These are phyloP conservation scores for Chalciporus sphaerocephalus DNA, from an alignment of 768 basidiomycete genomes.

Conservation along the genomic window DNA sequence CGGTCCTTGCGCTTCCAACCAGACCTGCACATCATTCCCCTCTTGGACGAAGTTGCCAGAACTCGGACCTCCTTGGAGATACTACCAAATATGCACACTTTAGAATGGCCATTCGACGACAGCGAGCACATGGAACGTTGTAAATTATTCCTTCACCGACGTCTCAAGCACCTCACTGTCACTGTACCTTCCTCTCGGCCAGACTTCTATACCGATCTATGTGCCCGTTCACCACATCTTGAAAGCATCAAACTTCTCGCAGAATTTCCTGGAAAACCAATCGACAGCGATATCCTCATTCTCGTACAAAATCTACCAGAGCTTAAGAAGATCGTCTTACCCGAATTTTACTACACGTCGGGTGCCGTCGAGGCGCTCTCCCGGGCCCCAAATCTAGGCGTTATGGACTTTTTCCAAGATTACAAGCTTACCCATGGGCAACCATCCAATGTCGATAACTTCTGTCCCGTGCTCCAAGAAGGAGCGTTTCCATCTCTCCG, in stretches of 20 bases:
- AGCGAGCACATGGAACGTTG: constrained; percentile 31
- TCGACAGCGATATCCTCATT: constrained; percentile 39
- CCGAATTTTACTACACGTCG: constrained; percentile 49
- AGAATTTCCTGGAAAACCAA: constrained; percentile 34
- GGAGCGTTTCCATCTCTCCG: constrained; percentile 51
- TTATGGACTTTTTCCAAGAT: constrained; percentile 53
- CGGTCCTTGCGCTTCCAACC: constrained; percentile 32
- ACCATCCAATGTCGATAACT: constrained; percentile 39
- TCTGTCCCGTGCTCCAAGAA: constrained; percentile 41
- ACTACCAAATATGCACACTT: constrained; percentile 49
- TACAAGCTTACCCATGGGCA: constrained; percentile 46
- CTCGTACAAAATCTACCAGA: constrained; percentile 40
- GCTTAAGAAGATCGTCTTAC: constrained; percentile 47
- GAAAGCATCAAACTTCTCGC: constrained; percentile 45
- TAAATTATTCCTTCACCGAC: constrained; percentile 56
- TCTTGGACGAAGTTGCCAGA: constrained; percentile 51
- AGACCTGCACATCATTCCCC: constrained; percentile 8
- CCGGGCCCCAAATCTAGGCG: constrained; percentile 37
- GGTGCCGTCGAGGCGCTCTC: constrained; percentile 45
- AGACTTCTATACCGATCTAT: constrained; percentile 36
- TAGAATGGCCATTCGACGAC: constrained; percentile 43
- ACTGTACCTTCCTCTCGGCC: constrained; percentile 23
- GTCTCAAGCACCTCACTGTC: constrained; percentile 39
- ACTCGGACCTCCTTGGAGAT: constrained; percentile 51
- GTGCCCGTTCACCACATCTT: constrained; percentile 49